A percentile compares a stretch with the other conserved stretches of the same genome.
phyloP scores from a whole-genome alignment of 2,329 filamentous ascomycete species.

The Epichloe scottii region DNA sequence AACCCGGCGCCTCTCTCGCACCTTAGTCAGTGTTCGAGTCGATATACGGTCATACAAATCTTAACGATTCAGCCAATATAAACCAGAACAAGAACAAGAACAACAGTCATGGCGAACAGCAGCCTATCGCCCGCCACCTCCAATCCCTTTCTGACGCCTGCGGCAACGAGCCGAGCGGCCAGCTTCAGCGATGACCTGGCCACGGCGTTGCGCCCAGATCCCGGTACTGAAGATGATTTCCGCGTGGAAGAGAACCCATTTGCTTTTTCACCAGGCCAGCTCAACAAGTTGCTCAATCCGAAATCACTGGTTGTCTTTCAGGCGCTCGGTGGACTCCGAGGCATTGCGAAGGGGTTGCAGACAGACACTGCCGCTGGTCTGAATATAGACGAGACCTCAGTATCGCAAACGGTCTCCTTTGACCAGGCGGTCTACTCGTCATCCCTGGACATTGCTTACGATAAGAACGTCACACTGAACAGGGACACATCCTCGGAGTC shows the following conservation, averaged over 20 bases:
- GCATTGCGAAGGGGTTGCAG: slow-evolving; percentile 61
- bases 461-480: slow-evolving; percentile 9
- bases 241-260: slow-evolving; percentile 65
- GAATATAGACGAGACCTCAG: slow-evolving; percentile 52
- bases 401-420: slow-evolving; percentile 56
- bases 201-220: slow-evolving; percentile 55
- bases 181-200: slow-evolving; percentile 19
- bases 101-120: neutral
- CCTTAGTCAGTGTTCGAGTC: no score
- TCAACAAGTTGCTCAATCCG: slow-evolving; percentile 69
- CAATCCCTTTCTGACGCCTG: slow-evolving; percentile 15
- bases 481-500: slow-evolving; percentile 11
- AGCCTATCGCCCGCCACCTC: slow-evolving; percentile 7
- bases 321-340: slow-evolving; percentile 58
- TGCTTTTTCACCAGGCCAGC: slow-evolving; percentile 69
- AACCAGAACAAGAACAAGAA: no score
- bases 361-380: slow-evolving; percentile 54
- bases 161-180: slow-evolving; percentile 8
- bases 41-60: no score
- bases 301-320: slow-evolving; percentile 66
- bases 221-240: slow-evolving; percentile 59
- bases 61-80: no score
- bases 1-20: neutral
- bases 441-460: neutral
- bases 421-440: slow-evolving; percentile 36